phyloP scores from a whole-genome alignment of 2,329 filamentous ascomycete species.

The Cyphellophora attinorum region DNA sequence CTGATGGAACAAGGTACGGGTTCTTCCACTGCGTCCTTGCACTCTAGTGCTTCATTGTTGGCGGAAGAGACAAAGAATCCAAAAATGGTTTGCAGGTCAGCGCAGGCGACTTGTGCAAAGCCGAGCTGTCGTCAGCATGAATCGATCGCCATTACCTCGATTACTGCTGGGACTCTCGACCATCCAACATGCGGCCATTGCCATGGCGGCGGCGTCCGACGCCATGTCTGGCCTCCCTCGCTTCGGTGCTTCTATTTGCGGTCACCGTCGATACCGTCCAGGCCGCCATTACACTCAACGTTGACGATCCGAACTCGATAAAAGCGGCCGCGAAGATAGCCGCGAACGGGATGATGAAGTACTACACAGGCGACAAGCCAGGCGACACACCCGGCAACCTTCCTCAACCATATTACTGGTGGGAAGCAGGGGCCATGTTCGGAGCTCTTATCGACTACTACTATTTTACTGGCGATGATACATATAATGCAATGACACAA shows the following conservation, averaged over 20 bases:
- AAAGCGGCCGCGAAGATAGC: slow-evolving; percentile 35
- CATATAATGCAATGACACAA: slow-evolving; percentile 59
- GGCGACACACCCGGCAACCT: slow-evolving; percentile 43
- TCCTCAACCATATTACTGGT: slow-evolving; percentile 49
- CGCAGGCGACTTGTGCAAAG: too few relatives aligned
- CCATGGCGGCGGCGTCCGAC: not conserved
- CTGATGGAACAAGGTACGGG: too few relatives aligned
- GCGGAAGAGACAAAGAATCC: too few relatives aligned
- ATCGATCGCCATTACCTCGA: too few relatives aligned
- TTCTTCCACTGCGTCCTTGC: too few relatives aligned
- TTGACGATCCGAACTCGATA: slow-evolving; percentile 30
- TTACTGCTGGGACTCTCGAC: too few relatives aligned
- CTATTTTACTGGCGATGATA: slow-evolving; percentile 66
- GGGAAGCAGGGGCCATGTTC: slow-evolving; percentile 66
- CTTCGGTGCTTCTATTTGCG: slow-evolving; percentile 8
- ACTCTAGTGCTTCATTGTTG: too few relatives aligned
- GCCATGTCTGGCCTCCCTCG: too few relatives aligned
- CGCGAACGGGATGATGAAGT: slow-evolving; percentile 40
- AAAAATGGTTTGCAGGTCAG: too few relatives aligned
- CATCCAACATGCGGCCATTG: slow-evolving; percentile 1
- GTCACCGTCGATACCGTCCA: too few relatives aligned
- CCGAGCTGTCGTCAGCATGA: too few relatives aligned
- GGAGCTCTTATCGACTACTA: slow-evolving; percentile 70
- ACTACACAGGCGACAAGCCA: slow-evolving; percentile 39
- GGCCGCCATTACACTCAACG: slow-evolving; percentile 15